Evolutionary conservation across 768 basidiomycete genomes (phyloP).

Genomic region (Boletus bicolor): DNA sequence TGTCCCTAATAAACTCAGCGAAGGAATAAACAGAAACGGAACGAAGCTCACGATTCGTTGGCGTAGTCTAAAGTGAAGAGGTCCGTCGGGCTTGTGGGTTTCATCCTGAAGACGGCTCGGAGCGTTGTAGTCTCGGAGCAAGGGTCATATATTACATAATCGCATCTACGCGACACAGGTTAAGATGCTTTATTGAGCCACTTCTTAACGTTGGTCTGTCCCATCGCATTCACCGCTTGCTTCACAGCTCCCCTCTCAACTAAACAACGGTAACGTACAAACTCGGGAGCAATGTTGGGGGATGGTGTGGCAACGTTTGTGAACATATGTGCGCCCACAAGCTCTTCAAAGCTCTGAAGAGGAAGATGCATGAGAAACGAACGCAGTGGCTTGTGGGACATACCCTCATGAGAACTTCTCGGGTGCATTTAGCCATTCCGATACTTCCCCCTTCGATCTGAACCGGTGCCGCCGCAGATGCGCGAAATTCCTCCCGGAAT

Average conservation of each 20-base stretch:
- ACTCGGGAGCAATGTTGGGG: slow-evolving; percentile 57
- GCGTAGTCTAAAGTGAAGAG: slow-evolving; percentile 56
- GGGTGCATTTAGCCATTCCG: slow-evolving; percentile 66
- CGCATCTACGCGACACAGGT: not conserved
- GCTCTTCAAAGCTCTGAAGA: slow-evolving; percentile 70
- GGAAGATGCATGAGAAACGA: not conserved
- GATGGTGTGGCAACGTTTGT: slow-evolving; percentile 47
- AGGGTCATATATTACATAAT: slow-evolving; percentile 23
- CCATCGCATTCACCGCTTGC: slow-evolving; percentile 59
- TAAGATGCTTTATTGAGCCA: slow-evolving; percentile 62
- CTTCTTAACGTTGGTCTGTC: slow-evolving; percentile 70
- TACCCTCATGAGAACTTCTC: slow-evolving; percentile 64
- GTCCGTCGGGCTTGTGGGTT: slow-evolving; percentile 5
- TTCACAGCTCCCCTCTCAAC: slow-evolving; percentile 65
- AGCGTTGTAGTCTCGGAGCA: not conserved
- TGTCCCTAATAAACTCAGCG: slow-evolving; percentile 42
- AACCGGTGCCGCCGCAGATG: slow-evolving; percentile 71
- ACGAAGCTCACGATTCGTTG: slow-evolving; percentile 59
- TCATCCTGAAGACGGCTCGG: slow-evolving; percentile 8
- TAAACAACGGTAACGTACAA: slow-evolving; percentile 68
- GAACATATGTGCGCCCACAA: slow-evolving; percentile 59
- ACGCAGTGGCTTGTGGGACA: slow-evolving; percentile 26
- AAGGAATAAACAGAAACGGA: not conserved
- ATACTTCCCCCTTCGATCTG: slow-evolving; percentile 72
- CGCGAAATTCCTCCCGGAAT: slow-evolving; percentile 72